phyloP scores from a whole-genome alignment of 2,329 filamentous ascomycete genomes.

The Curvularia hawaiiensis region DNA sequence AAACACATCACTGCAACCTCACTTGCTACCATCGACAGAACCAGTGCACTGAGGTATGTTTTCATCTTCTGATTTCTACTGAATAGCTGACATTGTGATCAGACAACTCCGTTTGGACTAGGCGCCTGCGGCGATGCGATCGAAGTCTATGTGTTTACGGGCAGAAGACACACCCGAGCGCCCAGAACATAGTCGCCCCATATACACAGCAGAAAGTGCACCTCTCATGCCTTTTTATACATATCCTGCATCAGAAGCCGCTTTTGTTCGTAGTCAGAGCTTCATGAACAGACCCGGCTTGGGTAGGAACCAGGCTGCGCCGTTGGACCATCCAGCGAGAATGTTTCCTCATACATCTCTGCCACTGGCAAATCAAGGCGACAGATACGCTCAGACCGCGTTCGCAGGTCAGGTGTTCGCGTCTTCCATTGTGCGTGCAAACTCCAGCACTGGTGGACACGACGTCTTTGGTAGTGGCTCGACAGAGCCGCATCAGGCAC shows the following conservation, averaged over 20 bases:
- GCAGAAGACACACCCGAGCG: not conserved
- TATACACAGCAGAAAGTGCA: too few species aligned
- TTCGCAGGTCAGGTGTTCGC: not conserved
- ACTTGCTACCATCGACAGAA: not conserved
- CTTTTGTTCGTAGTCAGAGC: not conserved
- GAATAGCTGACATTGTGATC: not conserved
- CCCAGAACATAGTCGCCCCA: not conserved
- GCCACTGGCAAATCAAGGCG: not conserved
- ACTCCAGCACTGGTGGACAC: not conserved
- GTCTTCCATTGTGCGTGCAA: not conserved
- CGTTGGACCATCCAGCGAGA: not conserved
- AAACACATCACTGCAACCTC: not conserved
- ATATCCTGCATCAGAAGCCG: too few species aligned
- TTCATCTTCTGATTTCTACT: not conserved
- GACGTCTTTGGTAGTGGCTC: not conserved
- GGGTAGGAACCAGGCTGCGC: not conserved
- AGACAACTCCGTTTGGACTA: conserved; percentile 2
- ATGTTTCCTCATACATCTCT: too few species aligned
- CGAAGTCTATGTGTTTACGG: not conserved
- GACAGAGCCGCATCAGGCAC: not conserved
- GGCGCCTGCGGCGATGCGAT: not conserved
- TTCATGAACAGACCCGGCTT: not conserved
- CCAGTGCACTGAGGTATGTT: not conserved
- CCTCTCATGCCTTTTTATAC: not conserved
- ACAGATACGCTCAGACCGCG: too few species aligned